Evolutionary conservation across 1,284 basidiomycete genomes (phyloP).

Genomic region (Rhodofomes roseus): DNA sequence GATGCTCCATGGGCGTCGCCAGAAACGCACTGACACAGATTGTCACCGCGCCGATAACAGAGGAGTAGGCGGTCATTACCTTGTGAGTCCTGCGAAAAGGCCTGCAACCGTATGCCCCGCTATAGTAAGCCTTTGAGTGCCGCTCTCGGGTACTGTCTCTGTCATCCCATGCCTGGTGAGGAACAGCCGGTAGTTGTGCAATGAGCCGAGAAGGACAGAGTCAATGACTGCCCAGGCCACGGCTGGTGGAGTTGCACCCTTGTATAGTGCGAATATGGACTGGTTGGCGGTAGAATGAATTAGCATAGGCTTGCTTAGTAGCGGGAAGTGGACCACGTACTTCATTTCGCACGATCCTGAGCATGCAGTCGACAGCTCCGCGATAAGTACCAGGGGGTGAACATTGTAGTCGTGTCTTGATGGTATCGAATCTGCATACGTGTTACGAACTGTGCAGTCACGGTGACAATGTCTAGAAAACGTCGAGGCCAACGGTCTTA

Average conservation of each 20-base stretch:
- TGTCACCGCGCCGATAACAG: not conserved
- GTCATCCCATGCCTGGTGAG: constrained; percentile 52
- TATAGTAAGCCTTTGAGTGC: constrained; percentile 47
- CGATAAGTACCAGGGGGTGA: constrained; percentile 66
- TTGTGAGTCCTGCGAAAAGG: constrained; percentile 73
- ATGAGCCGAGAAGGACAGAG: constrained; percentile 68
- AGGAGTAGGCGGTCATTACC: constrained; percentile 32
- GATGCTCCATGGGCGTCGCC: constrained; percentile 69
- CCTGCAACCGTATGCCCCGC: constrained; percentile 67
- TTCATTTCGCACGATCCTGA: constrained; percentile 63
- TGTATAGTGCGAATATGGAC: constrained; percentile 51
- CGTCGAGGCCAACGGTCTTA: too few species aligned
- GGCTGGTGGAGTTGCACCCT: constrained; percentile 72
- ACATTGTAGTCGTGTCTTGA: constrained; percentile 73
- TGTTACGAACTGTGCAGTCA: too few species aligned
- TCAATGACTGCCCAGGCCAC: constrained; percentile 78
- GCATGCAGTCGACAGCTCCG: constrained; percentile 64
- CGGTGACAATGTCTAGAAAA: too few species aligned
- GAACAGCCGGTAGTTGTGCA: constrained; percentile 71
- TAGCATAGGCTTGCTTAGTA: not conserved
- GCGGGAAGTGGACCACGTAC: constrained; percentile 28
- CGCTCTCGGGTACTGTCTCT: constrained; percentile 43
- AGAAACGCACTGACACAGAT: constrained; percentile 46
- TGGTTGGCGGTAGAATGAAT: not conserved
- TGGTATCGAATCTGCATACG: constrained; percentile 59